phyloP scores from a whole-genome alignment of 345 rosid genomes.

The Corchorus olitorius region DNA sequence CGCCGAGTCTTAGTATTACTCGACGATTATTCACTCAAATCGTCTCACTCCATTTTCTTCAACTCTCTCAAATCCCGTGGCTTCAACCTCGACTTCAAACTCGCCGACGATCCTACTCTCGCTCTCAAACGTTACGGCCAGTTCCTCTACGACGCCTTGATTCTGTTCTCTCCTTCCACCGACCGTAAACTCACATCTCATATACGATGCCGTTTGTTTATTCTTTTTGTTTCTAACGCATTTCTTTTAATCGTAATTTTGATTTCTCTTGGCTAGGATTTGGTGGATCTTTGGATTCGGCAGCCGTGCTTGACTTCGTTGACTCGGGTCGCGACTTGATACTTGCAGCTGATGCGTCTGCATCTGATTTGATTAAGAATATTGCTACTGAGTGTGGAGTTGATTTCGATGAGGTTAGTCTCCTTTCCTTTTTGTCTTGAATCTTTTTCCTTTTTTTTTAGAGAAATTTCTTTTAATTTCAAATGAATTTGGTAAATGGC shows the following conservation, averaged over 20 bases:
- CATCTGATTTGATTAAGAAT: constrained; percentile 57
- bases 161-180: constrained; percentile 60
- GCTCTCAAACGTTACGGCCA: constrained; percentile 68
- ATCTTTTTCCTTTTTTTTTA: background rate
- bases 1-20: constrained; percentile 59
- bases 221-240: background rate
- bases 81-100: constrained; percentile 60
- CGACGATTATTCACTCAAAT: constrained; percentile 63
- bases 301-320: constrained; percentile 60
- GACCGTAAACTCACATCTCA: constrained; percentile 50
- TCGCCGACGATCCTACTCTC: constrained; percentile 62
- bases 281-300: constrained; percentile 65
- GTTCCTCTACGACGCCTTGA: constrained; percentile 59
- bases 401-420: constrained; percentile 71
- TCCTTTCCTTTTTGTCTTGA: background rate
- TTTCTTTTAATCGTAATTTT: background rate
- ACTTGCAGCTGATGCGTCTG: constrained; percentile 61
- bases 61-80: constrained; percentile 59
- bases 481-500: constrained; percentile 9
- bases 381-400: constrained; percentile 67
- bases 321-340: constrained; percentile 77
- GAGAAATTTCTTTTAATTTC: background rate
- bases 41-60: constrained; percentile 71
- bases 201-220: background rate
- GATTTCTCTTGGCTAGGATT: constrained; percentile 31